Evolutionary conservation across 2,329 filamentous ascomycete genomes (phyloP).

Genomic region (Drechslerella coelobrocha): DNA sequence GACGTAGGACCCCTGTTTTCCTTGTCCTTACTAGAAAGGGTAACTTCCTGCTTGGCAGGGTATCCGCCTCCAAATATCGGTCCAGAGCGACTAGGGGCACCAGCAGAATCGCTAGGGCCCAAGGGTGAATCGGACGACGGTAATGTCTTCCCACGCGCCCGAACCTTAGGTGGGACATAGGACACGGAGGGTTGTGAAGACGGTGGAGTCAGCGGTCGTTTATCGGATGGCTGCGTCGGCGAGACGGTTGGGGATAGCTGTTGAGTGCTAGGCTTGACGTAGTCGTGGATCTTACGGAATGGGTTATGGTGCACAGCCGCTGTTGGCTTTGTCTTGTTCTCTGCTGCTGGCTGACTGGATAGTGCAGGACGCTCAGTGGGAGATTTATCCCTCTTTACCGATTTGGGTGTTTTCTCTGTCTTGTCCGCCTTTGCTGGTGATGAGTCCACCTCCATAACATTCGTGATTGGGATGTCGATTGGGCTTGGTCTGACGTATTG

Average conservation of each 20-base stretch:
- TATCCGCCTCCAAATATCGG: constrained; percentile 47
- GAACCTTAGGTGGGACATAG: constrained; percentile 44
- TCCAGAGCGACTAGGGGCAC: constrained; percentile 10
- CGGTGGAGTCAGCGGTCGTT: constrained; percentile 28
- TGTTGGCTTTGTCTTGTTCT: neutral
- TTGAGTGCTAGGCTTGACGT: constrained; percentile 35
- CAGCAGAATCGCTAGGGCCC: neutral
- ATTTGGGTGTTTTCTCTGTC: constrained; percentile 19
- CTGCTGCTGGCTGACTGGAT: neutral
- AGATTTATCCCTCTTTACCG: constrained; percentile 8
- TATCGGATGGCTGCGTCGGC: constrained; percentile 9
- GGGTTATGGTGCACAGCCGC: constrained; percentile 31
- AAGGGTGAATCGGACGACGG: constrained; percentile 13
- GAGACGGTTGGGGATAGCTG: constrained; percentile 5
- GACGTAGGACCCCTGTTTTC: constrained; percentile 32
- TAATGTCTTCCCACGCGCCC: constrained; percentile 34
- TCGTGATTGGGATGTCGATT: constrained; percentile 7
- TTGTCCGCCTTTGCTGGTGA: constrained; percentile 16
- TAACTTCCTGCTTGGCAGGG: constrained; percentile 27
- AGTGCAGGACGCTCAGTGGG: neutral
- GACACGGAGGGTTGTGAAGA: constrained; percentile 25
- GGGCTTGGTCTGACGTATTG: constrained; percentile 38
- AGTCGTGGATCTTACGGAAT: constrained; percentile 42
- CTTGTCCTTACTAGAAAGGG: constrained; percentile 13
- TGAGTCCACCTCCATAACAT: constrained; percentile 18